Evolutionary conservation across 768 basidiomycete genomes (phyloP).

Genomic region (Leucocoprinus birnbaumii): DNA sequence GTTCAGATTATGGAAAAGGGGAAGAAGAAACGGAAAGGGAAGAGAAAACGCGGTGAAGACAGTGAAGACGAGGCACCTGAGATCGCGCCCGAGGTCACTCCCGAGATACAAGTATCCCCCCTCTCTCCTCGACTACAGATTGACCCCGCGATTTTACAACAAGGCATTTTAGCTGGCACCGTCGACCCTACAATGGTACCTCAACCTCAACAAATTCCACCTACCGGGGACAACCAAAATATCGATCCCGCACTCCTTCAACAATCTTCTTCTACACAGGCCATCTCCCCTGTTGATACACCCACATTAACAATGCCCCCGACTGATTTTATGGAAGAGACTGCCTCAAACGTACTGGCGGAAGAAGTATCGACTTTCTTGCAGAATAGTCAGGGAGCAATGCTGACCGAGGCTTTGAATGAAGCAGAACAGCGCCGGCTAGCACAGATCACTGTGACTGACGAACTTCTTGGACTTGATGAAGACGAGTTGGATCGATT

Average conservation of each 20-base stretch:
- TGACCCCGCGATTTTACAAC: conserved; percentile 57
- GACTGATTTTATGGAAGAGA: conserved; percentile 48
- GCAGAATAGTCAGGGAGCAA: conserved; percentile 55
- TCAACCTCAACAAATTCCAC: conserved; percentile 44
- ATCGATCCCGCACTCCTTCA: conserved; percentile 56
- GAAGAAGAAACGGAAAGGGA: conserved; percentile 29
- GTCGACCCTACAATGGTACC: conserved; percentile 36
- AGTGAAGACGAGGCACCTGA: conserved; percentile 22
- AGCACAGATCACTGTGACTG: conserved; percentile 46
- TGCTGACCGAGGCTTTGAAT: conserved; percentile 59
- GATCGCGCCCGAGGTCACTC: conserved; percentile 17
- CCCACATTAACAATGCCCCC: conserved; percentile 24
- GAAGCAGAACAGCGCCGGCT: conserved; percentile 64
- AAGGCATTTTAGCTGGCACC: conserved; percentile 67
- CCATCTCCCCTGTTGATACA: conserved; percentile 9
- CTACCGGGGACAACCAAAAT: conserved; percentile 41
- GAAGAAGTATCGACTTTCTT: conserved; percentile 72
- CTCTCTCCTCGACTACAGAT: conserved; percentile 32
- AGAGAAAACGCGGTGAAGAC: conserved; percentile 26
- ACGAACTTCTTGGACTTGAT: conserved; percentile 75
- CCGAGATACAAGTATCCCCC: conserved; percentile 3
- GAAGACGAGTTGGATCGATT: conserved; percentile 88
- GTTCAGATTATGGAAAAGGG: conserved; percentile 27
- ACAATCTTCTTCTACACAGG: conserved; percentile 10
- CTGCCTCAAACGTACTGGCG: conserved; percentile 58